Conservation (phyloP, 2,329 filamentous ascomycete genomes). For the Canariomyces notabilis region DNA sequence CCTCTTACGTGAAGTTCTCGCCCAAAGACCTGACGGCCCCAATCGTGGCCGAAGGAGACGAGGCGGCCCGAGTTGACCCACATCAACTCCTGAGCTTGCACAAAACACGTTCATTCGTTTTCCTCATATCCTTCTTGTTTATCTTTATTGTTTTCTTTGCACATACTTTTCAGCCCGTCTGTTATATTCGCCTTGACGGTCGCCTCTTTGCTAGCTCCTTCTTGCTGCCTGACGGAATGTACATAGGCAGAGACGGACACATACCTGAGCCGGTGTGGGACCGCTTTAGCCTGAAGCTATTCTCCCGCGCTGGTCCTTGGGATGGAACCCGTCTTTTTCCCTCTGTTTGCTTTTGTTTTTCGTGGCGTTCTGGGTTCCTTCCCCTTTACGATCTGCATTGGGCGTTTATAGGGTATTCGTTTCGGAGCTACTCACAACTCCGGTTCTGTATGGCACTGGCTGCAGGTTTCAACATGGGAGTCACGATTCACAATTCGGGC, state of each 20-base stretch:
- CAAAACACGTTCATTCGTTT: no score
- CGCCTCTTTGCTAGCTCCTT: background rate
- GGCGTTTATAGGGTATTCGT: background rate
- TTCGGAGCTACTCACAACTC: background rate
- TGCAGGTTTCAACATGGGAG: background rate
- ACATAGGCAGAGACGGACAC: background rate
- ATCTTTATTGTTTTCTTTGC: conserved; percentile 14
- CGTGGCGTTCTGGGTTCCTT: background rate
- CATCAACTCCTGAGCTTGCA: background rate
- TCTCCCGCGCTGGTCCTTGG: background rate
- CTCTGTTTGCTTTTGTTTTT: background rate
- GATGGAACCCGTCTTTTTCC: no score
- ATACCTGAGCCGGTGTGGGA: background rate
- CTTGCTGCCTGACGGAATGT: background rate
- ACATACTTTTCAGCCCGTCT: conserved; percentile 13
- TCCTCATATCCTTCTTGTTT: background rate
- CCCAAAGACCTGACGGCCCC: conserved; percentile 79
- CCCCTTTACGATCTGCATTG: background rate
- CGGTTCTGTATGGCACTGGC: background rate
- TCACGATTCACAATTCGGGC: background rate
- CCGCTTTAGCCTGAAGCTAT: no score
- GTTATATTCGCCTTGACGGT: background rate
- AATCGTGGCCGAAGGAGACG: conserved; percentile 73
- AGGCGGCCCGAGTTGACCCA: conserved; percentile 36
- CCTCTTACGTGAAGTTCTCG: conserved; percentile 72